Base-by-base conservation (phyloP, 768 basidiomycete species). In the Russula sp. region DNA sequence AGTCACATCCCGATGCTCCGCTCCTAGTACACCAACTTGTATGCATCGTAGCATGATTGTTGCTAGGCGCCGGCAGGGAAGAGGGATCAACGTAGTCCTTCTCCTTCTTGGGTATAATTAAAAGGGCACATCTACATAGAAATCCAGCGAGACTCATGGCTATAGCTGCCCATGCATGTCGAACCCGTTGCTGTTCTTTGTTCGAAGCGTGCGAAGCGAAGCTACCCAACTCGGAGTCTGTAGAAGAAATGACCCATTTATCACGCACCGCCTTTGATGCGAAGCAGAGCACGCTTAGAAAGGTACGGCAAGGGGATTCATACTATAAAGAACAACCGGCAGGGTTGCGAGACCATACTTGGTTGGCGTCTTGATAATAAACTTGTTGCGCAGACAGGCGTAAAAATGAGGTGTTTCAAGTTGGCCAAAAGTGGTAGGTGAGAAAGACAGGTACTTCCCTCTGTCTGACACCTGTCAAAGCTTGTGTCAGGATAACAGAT, bases 61-160 rank as follows among this genome's bases (percentile, higher is more conserved):
- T 9, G 42, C 30, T 26, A 57, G 20, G 24, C 14, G 49, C 26
- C 2, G 7, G n/a, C 32, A 57, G 38, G 53, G n/a, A 59, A 48
- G 36, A 20, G 28, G 16, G 66, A 67, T 55, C 53, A 40, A 24
- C 52, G 46, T 20, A 38, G 22, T 30, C 24, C 16, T 11, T 5
- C 53, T 46, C 59, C 55, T 26, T 61, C 48, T 38, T 10, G 18
- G 40, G 64, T 44, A 2, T 44, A 65, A 65, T 65, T 65, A 56
- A 61, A 55, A 60, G 59, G 36, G 24, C 30, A 30, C 30, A 20
- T 40, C 55, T 59, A 42, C 16, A 42, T 7, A 13, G 14, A 32
- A 18, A 55, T 54, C 36, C 44, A 53, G 32, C 20, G 49, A 30
- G 18, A 40, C 18, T 32, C 40, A 30, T 40, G 46, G 26, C 7